Percentiles rank a stretch among this genome's conserved stretches.
Conservation (phyloP, 2,329 filamentous ascomycete genomes). For the Juglanconis juglandina region DNA sequence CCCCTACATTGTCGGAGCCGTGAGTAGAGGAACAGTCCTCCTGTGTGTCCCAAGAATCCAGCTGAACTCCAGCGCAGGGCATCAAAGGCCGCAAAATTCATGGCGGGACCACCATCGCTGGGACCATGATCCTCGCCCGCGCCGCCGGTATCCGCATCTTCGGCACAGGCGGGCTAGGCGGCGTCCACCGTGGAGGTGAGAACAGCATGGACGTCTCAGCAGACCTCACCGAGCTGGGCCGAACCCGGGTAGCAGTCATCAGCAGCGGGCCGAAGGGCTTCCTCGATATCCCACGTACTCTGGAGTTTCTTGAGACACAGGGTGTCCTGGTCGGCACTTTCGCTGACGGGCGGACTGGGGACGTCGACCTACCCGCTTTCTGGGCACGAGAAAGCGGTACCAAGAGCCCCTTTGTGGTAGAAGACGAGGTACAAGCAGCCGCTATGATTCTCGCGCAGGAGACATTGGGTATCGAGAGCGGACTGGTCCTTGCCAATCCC, state of each 20-base stretch:
- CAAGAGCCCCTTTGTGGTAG: constrained; percentile 71
- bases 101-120: constrained; percentile 89
- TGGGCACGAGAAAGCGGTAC: constrained; percentile 85
- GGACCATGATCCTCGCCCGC: constrained; percentile 85
- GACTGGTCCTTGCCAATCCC: constrained; percentile 85
- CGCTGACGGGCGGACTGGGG: constrained; percentile 69
- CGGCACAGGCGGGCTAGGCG: constrained; percentile 89
- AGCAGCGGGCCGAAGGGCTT: constrained; percentile 95
- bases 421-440: constrained; percentile 77
- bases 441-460: constrained; percentile 82
- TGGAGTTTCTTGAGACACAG: constrained; percentile 72
- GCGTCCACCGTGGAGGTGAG: constrained; percentile 87
- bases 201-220: constrained; percentile 89
- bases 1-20: constrained; percentile 74
- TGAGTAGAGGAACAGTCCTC: constrained; percentile 36
- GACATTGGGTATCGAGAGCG: constrained; percentile 68
- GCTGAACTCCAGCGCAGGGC: constrained; percentile 42
- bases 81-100: constrained; percentile 66
- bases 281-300: constrained; percentile 82
- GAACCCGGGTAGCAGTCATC: constrained; percentile 83
- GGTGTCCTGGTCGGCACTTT: constrained; percentile 86
- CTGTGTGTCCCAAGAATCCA: not conserved
- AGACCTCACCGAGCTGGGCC: constrained; percentile 88
- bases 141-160: constrained; percentile 88
- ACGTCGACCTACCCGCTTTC: constrained; percentile 87